Evolutionary conservation across 352 stramenopile species (phyloP), one percentile per base, ranked within the genome.

Genomic region (Hyaloperonospora brassicae): DNA sequence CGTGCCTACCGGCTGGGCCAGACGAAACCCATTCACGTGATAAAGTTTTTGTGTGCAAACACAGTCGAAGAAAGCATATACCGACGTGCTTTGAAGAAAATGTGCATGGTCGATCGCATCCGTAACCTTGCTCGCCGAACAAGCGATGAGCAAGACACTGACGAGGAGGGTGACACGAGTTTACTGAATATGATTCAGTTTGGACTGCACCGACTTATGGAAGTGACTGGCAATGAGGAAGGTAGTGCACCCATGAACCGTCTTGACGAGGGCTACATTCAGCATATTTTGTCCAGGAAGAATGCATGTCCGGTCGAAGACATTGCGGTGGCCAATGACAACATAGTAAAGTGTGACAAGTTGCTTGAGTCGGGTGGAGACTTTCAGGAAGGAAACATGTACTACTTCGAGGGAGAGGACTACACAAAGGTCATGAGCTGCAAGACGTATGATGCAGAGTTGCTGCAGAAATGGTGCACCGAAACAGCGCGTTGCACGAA

Each of bases 61-160:
- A 87, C 80, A 0, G 76, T 91, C 6, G 80, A 91, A 53, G 80
- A 89, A 57, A 85, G 79, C 50, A 87, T 91, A 44, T 87, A 87
- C 52, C 78, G 79, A 12, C 76, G 78, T 21, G 65, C 78, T 11
- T 50, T 86, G 4, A 76, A 73, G 47, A 91, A 89, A 24, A 81
- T 87, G 52, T 69, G 70, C 23, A 86, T 91, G 74, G 79, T 77
- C 12, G 67, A 87, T 59, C 81, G 70, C 22, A 87, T 91, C 43
- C 72, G 73, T 22, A 76, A 85, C 31, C 73, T 76, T 53, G 76
- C 79, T n/a, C 76, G 73, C 2, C 58, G 59, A 47, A 59, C 30
- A 24, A 27, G 34, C 11, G 48, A 63, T 17, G 64, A 60, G 14
- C 61, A 67, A 1, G 61, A 60, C 9, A 38, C 57, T 21, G 68